phyloP scores from a whole-genome alignment of 257 asterid genomes.

The Parsonsia alboflavescens region DNA sequence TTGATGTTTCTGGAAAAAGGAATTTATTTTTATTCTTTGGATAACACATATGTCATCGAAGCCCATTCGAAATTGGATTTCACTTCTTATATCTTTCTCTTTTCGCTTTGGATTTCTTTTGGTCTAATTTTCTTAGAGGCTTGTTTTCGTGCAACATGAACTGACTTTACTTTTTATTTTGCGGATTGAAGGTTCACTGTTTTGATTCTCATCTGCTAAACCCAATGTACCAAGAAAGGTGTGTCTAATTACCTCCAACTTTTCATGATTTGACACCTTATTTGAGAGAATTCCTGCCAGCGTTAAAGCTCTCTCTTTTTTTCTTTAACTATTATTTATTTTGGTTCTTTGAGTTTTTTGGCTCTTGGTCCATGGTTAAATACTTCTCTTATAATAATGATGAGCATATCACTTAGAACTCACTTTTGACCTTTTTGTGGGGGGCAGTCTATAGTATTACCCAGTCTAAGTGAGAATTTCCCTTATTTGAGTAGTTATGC shows the following conservation, averaged over 20 bases:
- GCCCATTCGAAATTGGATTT: neutral
- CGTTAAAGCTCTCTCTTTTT: neutral
- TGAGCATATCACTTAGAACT: neutral
- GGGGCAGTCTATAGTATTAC: neutral
- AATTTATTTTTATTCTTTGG: neutral
- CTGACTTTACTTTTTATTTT: neutral
- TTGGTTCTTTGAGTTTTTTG: neutral
- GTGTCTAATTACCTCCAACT: neutral
- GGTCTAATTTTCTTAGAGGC: neutral
- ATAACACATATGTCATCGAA: no score
- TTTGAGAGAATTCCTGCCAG: neutral
- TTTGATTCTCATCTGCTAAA: conserved; percentile 52
- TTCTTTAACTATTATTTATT: no score
- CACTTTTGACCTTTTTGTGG: neutral
- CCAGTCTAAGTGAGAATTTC: neutral
- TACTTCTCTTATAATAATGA: neutral
- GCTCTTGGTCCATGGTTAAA: neutral
- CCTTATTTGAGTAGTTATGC: neutral
- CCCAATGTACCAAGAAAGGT: conserved; percentile 94
- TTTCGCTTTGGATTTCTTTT: neutral
- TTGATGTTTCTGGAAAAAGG: neutral
- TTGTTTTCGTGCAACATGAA: neutral
- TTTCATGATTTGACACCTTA: neutral
- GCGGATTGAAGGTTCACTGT: conserved; percentile 62
- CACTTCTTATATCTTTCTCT: neutral